Evolutionary conservation across 306 rosid species (phyloP), one percentile per base, ranked within the genome.

Genomic region (Begonia masoniana): DNA sequence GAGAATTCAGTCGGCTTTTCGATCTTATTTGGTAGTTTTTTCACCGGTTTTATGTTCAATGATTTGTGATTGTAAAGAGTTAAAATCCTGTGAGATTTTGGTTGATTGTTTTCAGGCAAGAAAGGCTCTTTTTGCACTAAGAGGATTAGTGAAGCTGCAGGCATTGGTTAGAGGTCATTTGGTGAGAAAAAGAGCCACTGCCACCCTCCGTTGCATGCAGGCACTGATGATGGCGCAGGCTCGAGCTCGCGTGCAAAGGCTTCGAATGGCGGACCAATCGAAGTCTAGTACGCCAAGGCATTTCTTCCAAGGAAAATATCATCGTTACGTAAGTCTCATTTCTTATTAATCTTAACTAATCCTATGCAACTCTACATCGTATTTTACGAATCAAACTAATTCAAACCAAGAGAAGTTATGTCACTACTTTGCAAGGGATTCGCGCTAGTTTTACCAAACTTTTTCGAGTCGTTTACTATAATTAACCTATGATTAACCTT

Each of bases 101-200:
- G 19, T 41, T 74, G 65, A 12, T 41, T 16, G 1, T 60, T 47
- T 53, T 47, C 80, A 85, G 97, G 97, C 97, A 50, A 80, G 88
- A 61, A 89, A 85, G 68, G 95, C 97, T 35, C 62, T 89, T 62
- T 65, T 77, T 62, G 97, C 97, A 23, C 69, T 85, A 45, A 85
- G 76, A 63, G 95, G 97, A 50, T 11, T 89, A 26, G 97, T 89
- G 73, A 89, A 85, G 78, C 65, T 89, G 71, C 97, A 89, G 65
- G 97, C 95, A 42, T 62, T 89, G 56, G 94, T 81, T 50, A 85
- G 95, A 65, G 97, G 97, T 31, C 97, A 85, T 63, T 70, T 85
- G 51, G 94, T 89, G 76, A 85, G 95, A 57, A 83, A 75, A 60
- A 89, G 80, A 13, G 95, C 95, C 52, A 81, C 78, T 10, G 85